Evolutionary conservation across 2,329 filamentous ascomycete species (phyloP), one percentile per base, ranked within the genome.

Genomic region (Cucurbitaria berberidis): DNA sequence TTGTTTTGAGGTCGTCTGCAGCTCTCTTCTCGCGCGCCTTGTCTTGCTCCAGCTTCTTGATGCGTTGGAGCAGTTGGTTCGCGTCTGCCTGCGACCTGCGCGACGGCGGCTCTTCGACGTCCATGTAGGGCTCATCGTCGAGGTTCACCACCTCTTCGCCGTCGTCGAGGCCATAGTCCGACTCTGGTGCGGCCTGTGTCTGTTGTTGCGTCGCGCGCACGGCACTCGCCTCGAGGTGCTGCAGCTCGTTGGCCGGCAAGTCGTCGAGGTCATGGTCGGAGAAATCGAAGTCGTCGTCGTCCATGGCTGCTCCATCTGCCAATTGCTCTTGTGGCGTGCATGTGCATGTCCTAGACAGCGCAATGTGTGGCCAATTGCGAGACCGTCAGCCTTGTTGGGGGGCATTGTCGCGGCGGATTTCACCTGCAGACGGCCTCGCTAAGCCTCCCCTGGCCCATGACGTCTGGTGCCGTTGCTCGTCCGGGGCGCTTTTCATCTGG

Each of bases 31-130:
- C 59, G 36, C 70, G 67, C 7, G 63, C 67, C 43, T 74, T 74
- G 49, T 80, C 76, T 51, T 74, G 75, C 65, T 81, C 77, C 21
- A 82, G 69, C 66, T 78, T 73, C 45, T 76, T 75, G 52, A 81
- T 76, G 29, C 77, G 76, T 44, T 69, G 66, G 45, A 78, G 76
- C 51, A 80, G 67, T 58, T 64, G 63, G 40, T 55, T 53, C 13
- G 62, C 48, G 56, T 71, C 69, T 26, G 60, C 57, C 38, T 74
- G 68, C 26, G 70, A 70, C 30, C 54, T 60, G 19, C 46, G 59
- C 13, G 64, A 64, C 45, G 64, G 64, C 45, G 45, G 59, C 54
- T 62, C 55, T 15, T 67, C 63, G 39, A 62, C 55, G 7, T 67
- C 55, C 53, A 62, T 62, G 15, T 48, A 32, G 13, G 27, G 45